Percentiles rank a stretch among this genome's conserved stretches.
Evolutionary conservation across 305 asterid species (phyloP).

Genomic region (Fraxinus platypoda): DNA sequence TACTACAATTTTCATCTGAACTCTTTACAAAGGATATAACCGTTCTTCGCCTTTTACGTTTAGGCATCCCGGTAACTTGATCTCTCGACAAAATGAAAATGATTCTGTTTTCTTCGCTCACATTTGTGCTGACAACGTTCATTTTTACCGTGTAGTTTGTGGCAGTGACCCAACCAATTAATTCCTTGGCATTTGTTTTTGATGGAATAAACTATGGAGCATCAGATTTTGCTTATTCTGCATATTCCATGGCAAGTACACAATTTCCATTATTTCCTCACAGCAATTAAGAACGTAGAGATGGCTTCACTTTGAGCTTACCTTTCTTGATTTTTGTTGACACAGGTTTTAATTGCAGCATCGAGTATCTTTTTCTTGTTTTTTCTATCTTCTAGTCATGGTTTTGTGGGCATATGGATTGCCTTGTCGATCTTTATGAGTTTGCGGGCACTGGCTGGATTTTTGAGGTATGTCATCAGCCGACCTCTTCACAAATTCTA

Average conservation of each 20-base stretch:
- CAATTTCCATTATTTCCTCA: not conserved
- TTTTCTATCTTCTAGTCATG: conserved; percentile 32
- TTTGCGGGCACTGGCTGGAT: conserved; percentile 43
- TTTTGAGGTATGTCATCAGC: conserved; percentile 32
- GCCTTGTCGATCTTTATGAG: conserved; percentile 49
- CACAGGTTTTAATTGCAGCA: conserved; percentile 32
- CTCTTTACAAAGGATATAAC: conserved; percentile 36
- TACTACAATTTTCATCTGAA: conserved; percentile 30
- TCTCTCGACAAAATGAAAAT: not conserved
- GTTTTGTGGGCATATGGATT: conserved; percentile 49
- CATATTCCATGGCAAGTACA: conserved; percentile 45
- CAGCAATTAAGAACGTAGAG: not conserved
- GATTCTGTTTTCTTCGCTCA: not conserved
- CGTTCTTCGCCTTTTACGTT: conserved; percentile 34
- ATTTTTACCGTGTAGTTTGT: conserved; percentile 23
- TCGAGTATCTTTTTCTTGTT: conserved; percentile 36
- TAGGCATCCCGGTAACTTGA: conserved; percentile 49
- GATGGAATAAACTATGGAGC: conserved; percentile 40
- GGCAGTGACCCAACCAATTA: conserved; percentile 35
- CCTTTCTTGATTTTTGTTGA: not conserved
- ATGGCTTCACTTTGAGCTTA: not conserved
- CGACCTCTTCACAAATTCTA: not conserved
- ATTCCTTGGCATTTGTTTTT: conserved; percentile 37
- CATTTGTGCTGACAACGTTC: not conserved
- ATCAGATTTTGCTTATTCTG: conserved; percentile 41